Evolutionary conservation across 179 eudicot genomes (phyloP).

Genomic region (Silene coronaria): DNA sequence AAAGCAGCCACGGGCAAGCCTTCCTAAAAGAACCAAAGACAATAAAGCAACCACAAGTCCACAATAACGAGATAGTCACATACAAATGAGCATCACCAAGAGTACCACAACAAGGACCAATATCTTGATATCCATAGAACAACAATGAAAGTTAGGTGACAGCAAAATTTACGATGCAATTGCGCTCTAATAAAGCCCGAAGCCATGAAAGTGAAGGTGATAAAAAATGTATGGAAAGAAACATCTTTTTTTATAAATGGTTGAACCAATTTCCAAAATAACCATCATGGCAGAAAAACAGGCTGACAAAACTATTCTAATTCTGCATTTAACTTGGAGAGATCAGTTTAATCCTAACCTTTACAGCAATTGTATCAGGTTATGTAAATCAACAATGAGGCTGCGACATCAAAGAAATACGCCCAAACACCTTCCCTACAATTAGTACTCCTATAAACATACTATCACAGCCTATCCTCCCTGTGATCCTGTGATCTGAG

Average conservation of each 20-base stretch:
- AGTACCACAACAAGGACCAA: no score
- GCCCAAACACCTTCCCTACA: constrained; percentile 17
- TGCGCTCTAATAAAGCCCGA: neutral
- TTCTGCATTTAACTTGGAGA: constrained; percentile 20
- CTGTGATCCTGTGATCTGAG: constrained; percentile 8
- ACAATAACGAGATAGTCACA: no score
- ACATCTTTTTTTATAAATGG: neutral
- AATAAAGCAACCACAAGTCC: no score
- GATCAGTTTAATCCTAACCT: constrained; percentile 24
- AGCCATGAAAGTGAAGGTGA: neutral
- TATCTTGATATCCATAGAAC: no score
- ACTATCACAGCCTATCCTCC: constrained; percentile 19
- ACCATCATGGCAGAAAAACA: constrained; percentile 17
- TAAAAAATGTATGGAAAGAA: neutral
- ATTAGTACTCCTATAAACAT: constrained; percentile 10
- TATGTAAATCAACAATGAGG: constrained; percentile 26
- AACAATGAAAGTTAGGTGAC: neutral
- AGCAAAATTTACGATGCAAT: neutral
- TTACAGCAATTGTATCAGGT: constrained; percentile 22
- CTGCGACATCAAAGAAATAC: constrained; percentile 22
- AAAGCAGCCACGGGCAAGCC: no score
- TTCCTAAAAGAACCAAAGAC: no score
- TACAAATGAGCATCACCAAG: no score
- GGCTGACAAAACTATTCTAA: constrained; percentile 14
- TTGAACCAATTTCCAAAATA: constrained; percentile 7